Evolutionary conservation across 257 asterid genomes (phyloP), one percentile per base, ranked within the genome.

Genomic region (Solanum tarijense): DNA sequence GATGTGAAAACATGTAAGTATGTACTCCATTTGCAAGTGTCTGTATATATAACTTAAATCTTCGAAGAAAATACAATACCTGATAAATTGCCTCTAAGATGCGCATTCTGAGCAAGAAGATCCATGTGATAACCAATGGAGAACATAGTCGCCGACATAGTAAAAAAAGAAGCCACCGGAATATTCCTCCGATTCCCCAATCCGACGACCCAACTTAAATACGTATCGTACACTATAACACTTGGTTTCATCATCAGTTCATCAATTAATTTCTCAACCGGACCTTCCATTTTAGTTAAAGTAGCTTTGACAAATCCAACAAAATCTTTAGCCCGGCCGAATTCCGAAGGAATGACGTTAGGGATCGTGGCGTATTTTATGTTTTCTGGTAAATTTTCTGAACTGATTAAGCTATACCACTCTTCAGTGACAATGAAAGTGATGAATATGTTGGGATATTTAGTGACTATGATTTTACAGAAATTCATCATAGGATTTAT

Each of bases 331-430:
- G 93, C 95, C 21, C 96, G 93, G 9, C 60, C 92, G 3, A 23
- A 87, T 89, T 93, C 96, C 12, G 96, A 92, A 39, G 95, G 98
- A 27, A 95, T 48, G 10, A 94, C 95, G 87, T 94, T 93, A 0
- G 94, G 96, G 7, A 94, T 88, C 0, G 97, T 91, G 6, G 68
- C 88, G 12, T 92, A 93, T 8, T 89, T 88, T 84, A 91, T 20
- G 58, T 89, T 92, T 12, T 83, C 89, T 35, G 93, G 92, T 92
- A 87, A 66, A 1, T 84, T 69, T 9, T 85, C 92, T 60, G 96
- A 72, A 89, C 60, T 34, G 81, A 93, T 91, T 74, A 92, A 83
- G 68, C 88, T 87, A 35, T 90, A 86, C 98, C 96, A 94, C 81
- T 91, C 92, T 58, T 91, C 92, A 18, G 91, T 91, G 87, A 93